Evolutionary conservation across 148 eudicot genomes (phyloP).

Genomic region (Simmondsia chinensis): DNA sequence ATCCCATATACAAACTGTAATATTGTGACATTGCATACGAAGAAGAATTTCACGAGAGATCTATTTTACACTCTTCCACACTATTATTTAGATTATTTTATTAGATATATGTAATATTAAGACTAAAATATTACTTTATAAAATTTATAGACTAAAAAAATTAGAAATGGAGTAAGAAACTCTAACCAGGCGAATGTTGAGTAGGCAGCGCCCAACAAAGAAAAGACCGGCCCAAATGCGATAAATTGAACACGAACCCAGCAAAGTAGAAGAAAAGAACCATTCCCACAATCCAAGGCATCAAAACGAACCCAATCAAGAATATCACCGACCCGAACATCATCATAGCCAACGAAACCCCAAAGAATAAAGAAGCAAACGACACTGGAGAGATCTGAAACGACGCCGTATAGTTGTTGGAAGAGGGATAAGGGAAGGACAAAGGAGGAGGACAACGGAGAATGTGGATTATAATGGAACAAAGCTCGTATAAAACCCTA

Average conservation of each 20-base stretch:
- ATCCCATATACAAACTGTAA: too few species aligned
- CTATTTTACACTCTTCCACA: too few species aligned
- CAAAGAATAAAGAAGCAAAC: conserved; percentile 45
- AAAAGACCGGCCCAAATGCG: conserved; percentile 25
- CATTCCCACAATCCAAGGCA: conserved; percentile 57
- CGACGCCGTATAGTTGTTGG: conserved; percentile 1
- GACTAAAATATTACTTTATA: too few species aligned
- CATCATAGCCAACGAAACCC: conserved; percentile 63
- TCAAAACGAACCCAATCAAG: conserved; percentile 45
- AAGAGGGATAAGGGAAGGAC: conserved; percentile 23
- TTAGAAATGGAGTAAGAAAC: background rate
- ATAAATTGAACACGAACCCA: conserved; percentile 34
- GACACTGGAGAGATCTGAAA: conserved; percentile 26
- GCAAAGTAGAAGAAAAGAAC: conserved; percentile 41
- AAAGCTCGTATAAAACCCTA: conserved; percentile 35
- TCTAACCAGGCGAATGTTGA: conserved; percentile 20
- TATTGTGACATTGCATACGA: too few species aligned
- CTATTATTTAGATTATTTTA: too few species aligned
- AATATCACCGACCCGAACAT: conserved; percentile 47
- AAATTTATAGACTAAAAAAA: too few species aligned
- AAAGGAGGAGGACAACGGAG: conserved; percentile 25
- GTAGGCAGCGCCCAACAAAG: conserved; percentile 17
- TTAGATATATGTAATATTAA: too few species aligned
- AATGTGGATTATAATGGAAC: conserved; percentile 31
- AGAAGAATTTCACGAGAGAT: too few species aligned